Evolutionary conservation across 2,329 filamentous ascomycete genomes (phyloP).

Genomic region (Colletotrichum limetticola): DNA sequence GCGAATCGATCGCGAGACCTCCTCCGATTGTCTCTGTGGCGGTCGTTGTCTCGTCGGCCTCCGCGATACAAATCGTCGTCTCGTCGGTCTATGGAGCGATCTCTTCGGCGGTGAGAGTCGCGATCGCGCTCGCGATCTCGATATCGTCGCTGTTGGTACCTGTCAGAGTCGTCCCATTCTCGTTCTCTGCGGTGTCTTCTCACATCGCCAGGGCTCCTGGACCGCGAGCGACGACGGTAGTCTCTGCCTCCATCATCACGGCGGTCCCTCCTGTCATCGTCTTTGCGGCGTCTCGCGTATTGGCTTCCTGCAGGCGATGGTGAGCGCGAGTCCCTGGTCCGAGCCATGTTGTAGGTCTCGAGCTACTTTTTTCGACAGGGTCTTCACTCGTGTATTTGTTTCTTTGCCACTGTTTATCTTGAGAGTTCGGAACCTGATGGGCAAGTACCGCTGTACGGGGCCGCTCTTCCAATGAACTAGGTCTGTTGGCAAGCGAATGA

Average conservation of each 20-base stretch:
- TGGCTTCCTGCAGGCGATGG: constrained; percentile 93
- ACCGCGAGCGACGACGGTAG: constrained; percentile 67
- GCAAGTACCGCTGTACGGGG: background rate
- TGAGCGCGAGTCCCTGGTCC: constrained; percentile 80
- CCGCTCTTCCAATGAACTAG: background rate
- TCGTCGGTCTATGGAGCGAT: constrained; percentile 75
- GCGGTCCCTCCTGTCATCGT: constrained; percentile 68
- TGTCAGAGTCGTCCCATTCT: constrained; percentile 52
- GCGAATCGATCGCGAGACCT: constrained; percentile 70
- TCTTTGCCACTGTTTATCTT: constrained; percentile 6
- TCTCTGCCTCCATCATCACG: constrained; percentile 61
- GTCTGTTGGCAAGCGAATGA: constrained; percentile 4
- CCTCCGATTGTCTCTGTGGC: constrained; percentile 65
- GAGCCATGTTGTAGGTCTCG: constrained; percentile 64
- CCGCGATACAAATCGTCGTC: constrained; percentile 74
- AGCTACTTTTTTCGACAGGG: constrained; percentile 37
- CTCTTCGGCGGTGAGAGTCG: constrained; percentile 72
- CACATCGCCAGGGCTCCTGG: constrained; percentile 71
- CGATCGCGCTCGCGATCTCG: constrained; percentile 65
- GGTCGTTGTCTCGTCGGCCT: constrained; percentile 64
- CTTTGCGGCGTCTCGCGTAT: constrained; percentile 75
- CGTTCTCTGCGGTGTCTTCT: constrained; percentile 46
- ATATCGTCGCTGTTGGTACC: constrained; percentile 63
- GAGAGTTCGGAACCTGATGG: constrained; percentile 1
- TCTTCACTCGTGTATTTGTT: constrained; percentile 22